Base-by-base conservation (phyloP, 2,329 filamentous ascomycete genomes). In the Fusarium domesticum region DNA sequence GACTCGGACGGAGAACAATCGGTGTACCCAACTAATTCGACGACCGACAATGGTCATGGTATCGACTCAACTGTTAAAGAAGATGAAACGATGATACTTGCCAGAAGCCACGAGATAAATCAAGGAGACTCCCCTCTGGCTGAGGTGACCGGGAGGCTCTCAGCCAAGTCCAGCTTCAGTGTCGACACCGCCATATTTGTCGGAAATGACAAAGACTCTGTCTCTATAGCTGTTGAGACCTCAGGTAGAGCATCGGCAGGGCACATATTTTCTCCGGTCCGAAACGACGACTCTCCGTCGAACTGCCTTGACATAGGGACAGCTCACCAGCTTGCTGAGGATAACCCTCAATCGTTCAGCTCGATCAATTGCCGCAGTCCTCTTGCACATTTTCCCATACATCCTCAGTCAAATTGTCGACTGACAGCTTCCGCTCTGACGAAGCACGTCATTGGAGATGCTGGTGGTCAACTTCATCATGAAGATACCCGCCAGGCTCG, bases 331-430 rank as follows among this genome's bases (percentile, higher is more conserved):
- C 35, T 35, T 2, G 10, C 50, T 7, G 46, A 53, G 11, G 43
- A 50, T 17, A 55, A 38, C 20, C 50, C 47, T 32, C 16, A 38
- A 6, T 47, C 52, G 6, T 20, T 47, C 39, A 46, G 28, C 17
- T 52, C 49, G 11, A 16, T 50, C 4, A 51, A 51, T 12, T 36
- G 39, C n/a, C 42, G 34, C 15, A 59, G 57, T 4, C 57, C 59
- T 4, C 33, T 63, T 35, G 58, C 54, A 17, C 58, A 54, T 25
- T 63, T 63, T n/a, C 59, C 60, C 5, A 63, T 63, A n/a, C 42
- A 49, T n/a, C 39, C 51, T 14, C 45, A 57, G 16, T 50, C 47
- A 35, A 50, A 42, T 18, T 47, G 54, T 14, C 54, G 59, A 14
- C 48, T 62, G 12, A 62, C 59, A 5, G 52, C 60, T 18, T 45